Conservation (phyloP, 768 basidiomycete genomes). For the Podaxis sp. region DNA sequence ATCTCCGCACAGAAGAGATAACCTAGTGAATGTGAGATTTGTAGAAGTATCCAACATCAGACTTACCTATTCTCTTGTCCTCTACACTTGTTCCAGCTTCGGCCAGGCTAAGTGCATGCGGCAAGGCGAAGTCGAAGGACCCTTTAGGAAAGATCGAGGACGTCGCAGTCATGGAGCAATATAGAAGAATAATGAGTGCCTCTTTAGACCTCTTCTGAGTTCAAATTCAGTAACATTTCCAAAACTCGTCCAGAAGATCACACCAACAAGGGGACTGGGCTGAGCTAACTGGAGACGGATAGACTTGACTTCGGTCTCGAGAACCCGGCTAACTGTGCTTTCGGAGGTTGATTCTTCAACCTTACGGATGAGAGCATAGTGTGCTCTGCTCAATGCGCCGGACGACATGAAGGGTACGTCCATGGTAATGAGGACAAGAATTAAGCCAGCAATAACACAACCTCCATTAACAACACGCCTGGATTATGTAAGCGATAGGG, state of each 20-base stretch:
- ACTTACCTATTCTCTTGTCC: constrained; percentile 68
- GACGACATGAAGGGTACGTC: constrained; percentile 78
- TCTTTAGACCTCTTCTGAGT: constrained; percentile 65
- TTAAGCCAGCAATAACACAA: background rate
- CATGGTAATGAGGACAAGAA: constrained; percentile 39
- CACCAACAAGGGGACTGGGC: constrained; percentile 55
- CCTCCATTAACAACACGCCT: background rate
- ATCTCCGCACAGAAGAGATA: constrained; percentile 77
- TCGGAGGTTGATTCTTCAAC: constrained; percentile 62
- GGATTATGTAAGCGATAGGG: constrained; percentile 7
- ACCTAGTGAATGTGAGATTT: constrained; percentile 40
- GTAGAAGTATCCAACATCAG: background rate
- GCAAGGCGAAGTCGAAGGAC: constrained; percentile 70
- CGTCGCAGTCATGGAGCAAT: constrained; percentile 58
- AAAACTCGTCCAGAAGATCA: constrained; percentile 11
- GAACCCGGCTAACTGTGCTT: constrained; percentile 59
- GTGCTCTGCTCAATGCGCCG: constrained; percentile 71
- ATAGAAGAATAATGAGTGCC: constrained; percentile 65
- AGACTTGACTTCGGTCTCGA: constrained; percentile 57
- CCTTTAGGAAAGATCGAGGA: constrained; percentile 40
- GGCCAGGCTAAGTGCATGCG: constrained; percentile 75
- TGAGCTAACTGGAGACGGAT: constrained; percentile 54
- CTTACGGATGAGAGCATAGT: constrained; percentile 74
- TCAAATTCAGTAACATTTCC: constrained; percentile 17
- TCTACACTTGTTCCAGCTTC: constrained; percentile 61